Evolutionary conservation across 1,284 basidiomycete genomes (phyloP).

Genomic region (Boletus putidus): DNA sequence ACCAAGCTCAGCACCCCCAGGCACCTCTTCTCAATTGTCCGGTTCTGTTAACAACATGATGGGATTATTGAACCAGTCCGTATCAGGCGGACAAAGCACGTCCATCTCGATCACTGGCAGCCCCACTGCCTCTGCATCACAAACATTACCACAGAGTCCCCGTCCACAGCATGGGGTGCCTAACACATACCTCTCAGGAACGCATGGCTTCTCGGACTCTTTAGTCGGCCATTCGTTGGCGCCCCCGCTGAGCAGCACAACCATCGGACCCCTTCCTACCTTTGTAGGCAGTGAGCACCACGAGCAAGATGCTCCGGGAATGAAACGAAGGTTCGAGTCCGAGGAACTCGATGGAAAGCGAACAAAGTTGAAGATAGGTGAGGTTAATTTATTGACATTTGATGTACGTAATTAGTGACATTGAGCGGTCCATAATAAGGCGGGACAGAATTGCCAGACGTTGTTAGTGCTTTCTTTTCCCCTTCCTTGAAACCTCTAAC

Average conservation of each 20-base stretch:
- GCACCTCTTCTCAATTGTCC: conserved; percentile 27
- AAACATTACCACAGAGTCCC: conserved; percentile 42
- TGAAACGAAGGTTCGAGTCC: conserved; percentile 69
- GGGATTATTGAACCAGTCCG: conserved; percentile 34
- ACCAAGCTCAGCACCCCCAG: conserved; percentile 13
- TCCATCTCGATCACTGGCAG: conserved; percentile 26
- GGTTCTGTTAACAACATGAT: conserved; percentile 31
- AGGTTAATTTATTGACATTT: conserved; percentile 21
- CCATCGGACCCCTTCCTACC: conserved; percentile 9
- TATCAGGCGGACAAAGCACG: conserved; percentile 23
- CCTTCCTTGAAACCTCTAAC: conserved; percentile 21
- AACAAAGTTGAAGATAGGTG: conserved; percentile 67
- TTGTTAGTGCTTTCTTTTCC: conserved; percentile 26
- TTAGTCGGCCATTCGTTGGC: conserved; percentile 27
- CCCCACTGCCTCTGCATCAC: conserved; percentile 39
- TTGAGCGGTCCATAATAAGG: conserved; percentile 30
- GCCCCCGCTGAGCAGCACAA: conserved; percentile 15
- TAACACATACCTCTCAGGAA: conserved; percentile 28
- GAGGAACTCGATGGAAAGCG: conserved; percentile 68
- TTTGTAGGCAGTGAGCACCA: conserved; percentile 23
- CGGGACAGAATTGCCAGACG: conserved; percentile 48
- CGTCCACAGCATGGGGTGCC: conserved; percentile 40
- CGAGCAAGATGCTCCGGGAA: conserved; percentile 52
- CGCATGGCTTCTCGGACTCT: conserved; percentile 32
- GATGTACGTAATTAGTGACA: conserved; percentile 35